These are phyloP conservation scores for Talaromyces sp. DNA, from an alignment of 2,329 filamentous ascomycete genomes.

Conservation along the genomic window DNA sequence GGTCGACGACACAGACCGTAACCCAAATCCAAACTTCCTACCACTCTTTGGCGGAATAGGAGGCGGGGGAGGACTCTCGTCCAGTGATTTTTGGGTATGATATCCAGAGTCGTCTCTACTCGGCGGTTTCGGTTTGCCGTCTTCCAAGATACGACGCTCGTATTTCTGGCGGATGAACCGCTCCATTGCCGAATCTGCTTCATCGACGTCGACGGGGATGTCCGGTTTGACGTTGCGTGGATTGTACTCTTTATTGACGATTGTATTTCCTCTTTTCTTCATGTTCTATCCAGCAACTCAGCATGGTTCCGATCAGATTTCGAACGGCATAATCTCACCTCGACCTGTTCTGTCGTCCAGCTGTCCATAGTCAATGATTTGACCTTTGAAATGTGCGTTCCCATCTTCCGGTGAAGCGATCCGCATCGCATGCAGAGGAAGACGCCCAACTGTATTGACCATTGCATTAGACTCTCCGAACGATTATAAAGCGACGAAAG, in stretches of 20 bases:
- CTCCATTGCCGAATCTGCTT: conserved; percentile 92
- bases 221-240: conserved; percentile 76
- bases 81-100: conserved; percentile 45
- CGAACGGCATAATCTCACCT: conserved; percentile 56
- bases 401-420: conserved; percentile 88
- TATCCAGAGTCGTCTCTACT: conserved; percentile 57
- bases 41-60: conserved; percentile 59
- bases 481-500: background rate
- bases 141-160: conserved; percentile 58
- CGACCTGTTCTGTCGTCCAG: conserved; percentile 93
- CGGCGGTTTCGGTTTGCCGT: conserved; percentile 43
- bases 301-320: background rate
- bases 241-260: conserved; percentile 87
- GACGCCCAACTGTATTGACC: conserved; percentile 68
- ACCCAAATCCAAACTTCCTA: conserved; percentile 59
- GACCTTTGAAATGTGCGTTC: conserved; percentile 97
- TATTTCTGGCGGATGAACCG: conserved; percentile 95
- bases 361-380: conserved; percentile 99
- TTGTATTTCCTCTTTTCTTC: conserved; percentile 82
- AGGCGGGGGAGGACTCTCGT: conserved; percentile 40
- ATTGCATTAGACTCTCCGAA: conserved; percentile 9
- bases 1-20: conserved; percentile 67
- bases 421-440: conserved; percentile 99
- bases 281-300: conserved; percentile 68
- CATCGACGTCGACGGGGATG: conserved; percentile 84